Conservation (phyloP, 164 flowering plant genomes). For the Dillenia suffruticosa region DNA sequence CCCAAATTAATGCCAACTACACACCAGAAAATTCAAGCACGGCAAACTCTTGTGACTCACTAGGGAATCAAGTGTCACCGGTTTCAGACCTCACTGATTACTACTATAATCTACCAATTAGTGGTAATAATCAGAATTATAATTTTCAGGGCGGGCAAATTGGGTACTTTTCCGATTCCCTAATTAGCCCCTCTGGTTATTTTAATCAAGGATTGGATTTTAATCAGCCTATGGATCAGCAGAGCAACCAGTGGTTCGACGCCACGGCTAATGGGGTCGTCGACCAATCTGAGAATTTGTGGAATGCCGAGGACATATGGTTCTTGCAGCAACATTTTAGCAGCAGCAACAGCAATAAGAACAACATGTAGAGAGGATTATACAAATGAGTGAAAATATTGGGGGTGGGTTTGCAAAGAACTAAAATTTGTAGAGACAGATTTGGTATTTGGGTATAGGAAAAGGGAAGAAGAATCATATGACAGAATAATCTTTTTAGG, state of each 20-base stretch:
- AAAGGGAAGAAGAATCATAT: background rate
- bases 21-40: constrained; percentile 54
- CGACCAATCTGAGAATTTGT: constrained; percentile 33
- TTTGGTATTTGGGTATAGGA: background rate
- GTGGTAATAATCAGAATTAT: constrained; percentile 18
- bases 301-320: constrained; percentile 64
- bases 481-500: background rate
- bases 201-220: constrained; percentile 32
- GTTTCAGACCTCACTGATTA: constrained; percentile 45
- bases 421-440: too few relatives aligned
- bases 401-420: background rate
- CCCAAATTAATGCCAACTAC: constrained; percentile 17
- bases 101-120: constrained; percentile 22
- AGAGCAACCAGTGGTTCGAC: constrained; percentile 29
- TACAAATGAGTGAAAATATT: background rate
- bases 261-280: constrained; percentile 21
- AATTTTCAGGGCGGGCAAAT: constrained; percentile 23
- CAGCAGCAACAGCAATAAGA: constrained; percentile 8
- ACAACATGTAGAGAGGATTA: background rate
- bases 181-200: constrained; percentile 43
- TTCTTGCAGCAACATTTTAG: constrained; percentile 48
- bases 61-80: constrained; percentile 41
- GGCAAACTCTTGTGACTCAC: constrained; percentile 53
- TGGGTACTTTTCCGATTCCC: constrained; percentile 18
- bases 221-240: constrained; percentile 23